Percentiles rank a stretch among this genome's conserved stretches.
These are phyloP conservation scores for Metschnikowia orientalis DNA, from an alignment of 805 yeast species.

Conservation along the genomic window DNA sequence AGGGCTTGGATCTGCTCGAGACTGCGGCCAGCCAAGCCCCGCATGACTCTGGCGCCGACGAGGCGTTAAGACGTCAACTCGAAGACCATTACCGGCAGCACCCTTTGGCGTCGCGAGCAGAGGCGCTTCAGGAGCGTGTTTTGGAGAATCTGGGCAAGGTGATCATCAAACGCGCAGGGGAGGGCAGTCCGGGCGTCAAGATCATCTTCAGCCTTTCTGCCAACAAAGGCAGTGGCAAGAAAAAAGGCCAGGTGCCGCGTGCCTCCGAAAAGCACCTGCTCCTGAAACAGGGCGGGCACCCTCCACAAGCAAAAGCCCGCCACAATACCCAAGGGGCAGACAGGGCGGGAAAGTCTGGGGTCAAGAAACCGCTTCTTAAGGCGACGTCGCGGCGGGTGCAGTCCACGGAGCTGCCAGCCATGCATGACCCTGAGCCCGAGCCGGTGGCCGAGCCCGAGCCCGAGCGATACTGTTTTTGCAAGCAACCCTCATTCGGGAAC, in stretches of 20 bases:
- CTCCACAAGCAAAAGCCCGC: background rate
- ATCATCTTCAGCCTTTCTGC: slow-evolving; percentile 14
- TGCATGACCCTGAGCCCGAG: background rate
- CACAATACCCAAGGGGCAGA: background rate
- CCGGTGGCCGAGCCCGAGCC: slow-evolving; percentile 6
- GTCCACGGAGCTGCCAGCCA: background rate
- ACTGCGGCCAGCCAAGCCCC: slow-evolving; percentile 12
- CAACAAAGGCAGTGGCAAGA: background rate
- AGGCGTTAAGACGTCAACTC: slow-evolving; percentile 27
- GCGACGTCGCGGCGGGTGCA: background rate
- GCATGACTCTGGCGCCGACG: slow-evolving; percentile 7
- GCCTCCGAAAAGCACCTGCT: slow-evolving; percentile 3
- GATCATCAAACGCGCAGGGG: slow-evolving; percentile 12
- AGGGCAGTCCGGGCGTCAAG: slow-evolving; percentile 12
- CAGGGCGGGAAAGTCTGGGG: background rate
- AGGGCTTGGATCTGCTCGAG: slow-evolving; percentile 26
- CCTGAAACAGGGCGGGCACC: background rate
- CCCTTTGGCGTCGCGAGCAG: slow-evolving; percentile 36
- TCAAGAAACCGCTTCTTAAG: slow-evolving; percentile 1
- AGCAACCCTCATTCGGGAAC: slow-evolving; percentile 26
- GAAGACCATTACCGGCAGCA: slow-evolving; percentile 30
- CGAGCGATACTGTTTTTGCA: slow-evolving; percentile 22
- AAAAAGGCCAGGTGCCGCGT: background rate
- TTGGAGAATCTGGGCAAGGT: slow-evolving; percentile 14
- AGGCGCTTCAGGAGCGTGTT: slow-evolving; percentile 29